A percentile compares a stretch with the other conserved stretches of the same genome.
Conservation (phyloP, 208 protist species). For the Acanthamoeba healyi region DNA sequence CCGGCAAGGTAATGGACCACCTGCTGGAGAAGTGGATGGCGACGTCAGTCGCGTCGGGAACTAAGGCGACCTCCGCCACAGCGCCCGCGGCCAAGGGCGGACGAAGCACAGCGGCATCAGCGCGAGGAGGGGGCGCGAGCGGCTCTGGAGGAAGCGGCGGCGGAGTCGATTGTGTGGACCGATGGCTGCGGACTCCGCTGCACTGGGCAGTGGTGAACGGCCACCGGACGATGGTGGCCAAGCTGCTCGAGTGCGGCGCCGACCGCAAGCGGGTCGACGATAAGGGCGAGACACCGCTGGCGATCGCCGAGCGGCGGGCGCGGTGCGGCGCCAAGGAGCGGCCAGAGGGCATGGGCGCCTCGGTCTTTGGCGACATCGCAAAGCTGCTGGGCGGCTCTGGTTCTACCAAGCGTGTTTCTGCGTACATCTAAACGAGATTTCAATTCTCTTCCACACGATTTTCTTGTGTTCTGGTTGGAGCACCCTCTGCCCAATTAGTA, state of each 20-base stretch:
- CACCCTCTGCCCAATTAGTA: no score
- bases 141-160: no score
- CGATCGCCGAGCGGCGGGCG: conserved; percentile 57
- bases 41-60: not conserved
- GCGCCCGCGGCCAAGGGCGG: conserved; percentile 31
- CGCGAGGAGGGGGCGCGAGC: not conserved
- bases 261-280: not conserved
- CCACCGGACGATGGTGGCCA: conserved; percentile 62
- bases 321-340: conserved; percentile 62
- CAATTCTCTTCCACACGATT: no score
- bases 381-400: conserved; percentile 73
- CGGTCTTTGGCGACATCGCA: conserved; percentile 72
- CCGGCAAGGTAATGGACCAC: conserved; percentile 58
- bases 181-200: conserved; percentile 63
- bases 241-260: conserved; percentile 50
- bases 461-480: no score
- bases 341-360: conserved; percentile 54
- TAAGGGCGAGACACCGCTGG: conserved; percentile 58
- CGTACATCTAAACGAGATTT: not conserved
- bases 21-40: conserved; percentile 60
- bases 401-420: conserved; percentile 27
- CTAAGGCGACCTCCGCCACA: not conserved
- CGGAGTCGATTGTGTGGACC: conserved; percentile 24
- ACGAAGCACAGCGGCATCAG: not conserved
- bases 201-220: conserved; percentile 73